Conservation (phyloP, 2,329 filamentous ascomycete genomes). For the Penicillium sp. region DNA sequence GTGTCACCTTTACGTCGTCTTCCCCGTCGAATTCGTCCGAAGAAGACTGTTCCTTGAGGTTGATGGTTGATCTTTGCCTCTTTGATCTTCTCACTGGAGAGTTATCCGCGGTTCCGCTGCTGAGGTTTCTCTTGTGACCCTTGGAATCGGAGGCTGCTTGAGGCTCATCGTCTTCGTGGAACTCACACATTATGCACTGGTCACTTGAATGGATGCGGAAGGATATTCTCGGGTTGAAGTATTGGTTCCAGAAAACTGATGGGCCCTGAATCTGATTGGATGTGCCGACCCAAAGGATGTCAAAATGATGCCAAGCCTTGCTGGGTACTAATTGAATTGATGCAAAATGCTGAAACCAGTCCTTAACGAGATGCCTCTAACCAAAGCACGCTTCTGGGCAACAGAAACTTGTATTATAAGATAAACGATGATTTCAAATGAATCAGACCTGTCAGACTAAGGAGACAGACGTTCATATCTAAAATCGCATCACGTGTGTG, state of each 20-base stretch:
- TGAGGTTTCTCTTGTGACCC: constrained; percentile 30
- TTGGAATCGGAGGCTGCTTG: background rate
- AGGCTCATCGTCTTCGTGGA: constrained; percentile 7
- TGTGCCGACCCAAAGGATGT: background rate
- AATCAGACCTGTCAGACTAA: background rate
- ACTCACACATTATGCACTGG: constrained; percentile 5
- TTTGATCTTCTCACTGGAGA: constrained; percentile 33
- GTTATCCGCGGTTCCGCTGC: constrained; percentile 21
- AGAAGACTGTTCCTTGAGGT: constrained; percentile 19
- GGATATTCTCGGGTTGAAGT: background rate
- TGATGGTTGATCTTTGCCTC: constrained; percentile 26
- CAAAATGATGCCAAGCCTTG: background rate
- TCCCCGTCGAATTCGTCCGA: constrained; percentile 19
- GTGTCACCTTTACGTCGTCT: constrained; percentile 2
- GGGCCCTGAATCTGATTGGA: constrained; percentile 8
- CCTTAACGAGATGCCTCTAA: background rate
- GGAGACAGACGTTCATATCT: background rate
- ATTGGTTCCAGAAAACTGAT: constrained; percentile 2
- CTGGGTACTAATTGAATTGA: background rate
- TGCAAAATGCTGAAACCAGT: background rate
- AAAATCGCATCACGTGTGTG: background rate
- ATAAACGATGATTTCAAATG: background rate
- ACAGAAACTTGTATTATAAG: background rate
- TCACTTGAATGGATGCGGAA: background rate
- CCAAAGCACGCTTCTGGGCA: background rate